Percentiles rank a stretch among this genome's conserved stretches.
Evolutionary conservation across 1,139 yeast species (phyloP).

Genomic region (Pichia sp.): DNA sequence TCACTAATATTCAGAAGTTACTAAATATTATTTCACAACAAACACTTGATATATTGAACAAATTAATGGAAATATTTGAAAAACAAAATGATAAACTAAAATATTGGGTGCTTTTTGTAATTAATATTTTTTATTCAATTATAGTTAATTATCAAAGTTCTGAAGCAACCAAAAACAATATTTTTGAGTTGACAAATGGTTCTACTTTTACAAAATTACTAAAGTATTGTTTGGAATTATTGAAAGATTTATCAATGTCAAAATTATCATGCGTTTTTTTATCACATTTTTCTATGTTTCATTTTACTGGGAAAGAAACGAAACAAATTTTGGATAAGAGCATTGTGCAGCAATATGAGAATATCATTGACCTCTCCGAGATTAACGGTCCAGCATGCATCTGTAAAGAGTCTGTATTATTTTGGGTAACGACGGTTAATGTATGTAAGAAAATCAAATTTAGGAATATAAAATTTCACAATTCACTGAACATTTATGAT

Average conservation of each 20-base stretch:
- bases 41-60: conserved; percentile 7
- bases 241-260: conserved; percentile 33
- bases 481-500: conserved; percentile 2
- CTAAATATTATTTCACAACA: conserved; percentile 3
- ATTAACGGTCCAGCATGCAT: conserved; percentile 51
- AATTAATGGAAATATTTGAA: conserved; percentile 19
- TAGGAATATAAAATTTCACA: conserved; percentile 19
- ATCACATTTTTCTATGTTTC: conserved; percentile 20
- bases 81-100: conserved; percentile 13
- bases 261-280: conserved; percentile 29
- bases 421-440: conserved; percentile 47
- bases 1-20: background rate
- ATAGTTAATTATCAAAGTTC: background rate
- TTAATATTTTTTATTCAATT: conserved; percentile 12
- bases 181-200: background rate
- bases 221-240: conserved; percentile 40
- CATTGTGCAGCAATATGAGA: conserved; percentile 40
- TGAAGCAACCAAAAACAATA: background rate
- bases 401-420: conserved; percentile 40
- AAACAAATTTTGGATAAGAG: conserved; percentile 31
- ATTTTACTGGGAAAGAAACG: background rate
- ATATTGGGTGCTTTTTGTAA: conserved; percentile 18
- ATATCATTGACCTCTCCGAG: conserved; percentile 46
- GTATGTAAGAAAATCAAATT: conserved; percentile 33
- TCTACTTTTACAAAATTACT: conserved; percentile 27